phyloP scores from a whole-genome alignment of 257 asterid species.

The Jacaranda mimosifolia region DNA sequence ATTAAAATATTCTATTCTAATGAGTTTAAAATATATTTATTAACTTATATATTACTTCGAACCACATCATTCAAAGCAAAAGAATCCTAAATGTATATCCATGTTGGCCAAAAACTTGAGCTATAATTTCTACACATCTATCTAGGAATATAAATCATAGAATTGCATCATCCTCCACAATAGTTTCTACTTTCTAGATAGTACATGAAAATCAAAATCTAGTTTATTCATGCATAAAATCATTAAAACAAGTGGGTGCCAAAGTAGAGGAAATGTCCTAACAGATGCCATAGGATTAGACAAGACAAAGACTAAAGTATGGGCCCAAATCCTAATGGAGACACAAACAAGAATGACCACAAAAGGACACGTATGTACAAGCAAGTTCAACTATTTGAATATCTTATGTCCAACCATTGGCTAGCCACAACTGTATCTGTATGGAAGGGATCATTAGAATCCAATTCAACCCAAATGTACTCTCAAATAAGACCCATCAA shows the following conservation, averaged over 20 bases:
- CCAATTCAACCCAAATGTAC: neutral
- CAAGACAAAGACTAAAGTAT: neutral
- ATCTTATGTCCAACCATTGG: neutral
- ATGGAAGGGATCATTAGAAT: neutral
- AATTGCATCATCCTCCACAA: neutral
- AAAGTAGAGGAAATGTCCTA: neutral
- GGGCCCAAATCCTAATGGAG: neutral
- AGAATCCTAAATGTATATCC: no score
- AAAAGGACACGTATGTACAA: neutral
- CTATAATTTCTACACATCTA: no score
- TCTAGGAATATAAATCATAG: neutral
- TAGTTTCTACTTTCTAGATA: no score
- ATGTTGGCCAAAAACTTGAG: no score
- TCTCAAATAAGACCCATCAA: neutral
- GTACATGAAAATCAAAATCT: neutral
- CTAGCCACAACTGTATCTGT: neutral
- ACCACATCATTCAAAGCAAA: no score
- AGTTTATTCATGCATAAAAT: neutral
- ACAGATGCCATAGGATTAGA: slow-evolving; percentile 11
- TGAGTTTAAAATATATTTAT: no score
- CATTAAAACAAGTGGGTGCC: neutral
- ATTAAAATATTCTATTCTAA: no score
- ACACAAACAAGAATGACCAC: neutral
- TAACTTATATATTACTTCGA: no score
- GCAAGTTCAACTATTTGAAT: neutral